Evolutionary conservation across 176 grass and related monocot genomes (phyloP), one percentile per base, ranked within the genome.

Genomic region (Rhynchospora tenuis): DNA sequence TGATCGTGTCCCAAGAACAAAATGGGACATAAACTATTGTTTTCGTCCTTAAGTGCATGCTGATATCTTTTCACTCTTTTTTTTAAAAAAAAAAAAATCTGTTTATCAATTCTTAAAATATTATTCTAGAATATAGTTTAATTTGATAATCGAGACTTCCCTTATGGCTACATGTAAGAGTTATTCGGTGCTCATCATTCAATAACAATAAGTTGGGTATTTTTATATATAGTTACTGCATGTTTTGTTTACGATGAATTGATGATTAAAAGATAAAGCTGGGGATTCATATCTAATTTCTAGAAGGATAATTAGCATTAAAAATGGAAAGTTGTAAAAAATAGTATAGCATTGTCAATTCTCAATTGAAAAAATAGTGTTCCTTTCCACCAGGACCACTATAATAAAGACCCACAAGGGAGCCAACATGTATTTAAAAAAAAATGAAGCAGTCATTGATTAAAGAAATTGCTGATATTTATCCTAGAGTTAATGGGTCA

Each of bases 401-500:
- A 74, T 74, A 73, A 15, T 52, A n/a, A 64, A 86, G 16, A 31
- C 61, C 74, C 68, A 72, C 28, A 70, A 27, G 22, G 64, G 79
- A 88, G 46, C 33, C 82, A 88, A 92, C 82, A 86, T 89, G 87
- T 61, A 87, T 64, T 81, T 54, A 87, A 81, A 52, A 81, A 52
- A 72, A 7, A 80, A 59, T 42, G 42, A 81, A 65, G 28, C 19
- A 24, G 17, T 15, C 31, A 55, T 31, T 1, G 17, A 62, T 75
- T 64, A 85, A 92, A 83, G 75, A 86, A 89, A 77, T 90, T 85
- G 79, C 86, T 89, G 61, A 81, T 77, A 81, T 87, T 81, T 89
- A 90, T 95, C 83, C 86, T 78, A 54, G 43, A 81, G 33, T 84
- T 87, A 80, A 69, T 77, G 27, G 31, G 90, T 95, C 88, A 57